Conservation (phyloP, 2,329 filamentous ascomycete species). For the Gyromitra esculenta region DNA sequence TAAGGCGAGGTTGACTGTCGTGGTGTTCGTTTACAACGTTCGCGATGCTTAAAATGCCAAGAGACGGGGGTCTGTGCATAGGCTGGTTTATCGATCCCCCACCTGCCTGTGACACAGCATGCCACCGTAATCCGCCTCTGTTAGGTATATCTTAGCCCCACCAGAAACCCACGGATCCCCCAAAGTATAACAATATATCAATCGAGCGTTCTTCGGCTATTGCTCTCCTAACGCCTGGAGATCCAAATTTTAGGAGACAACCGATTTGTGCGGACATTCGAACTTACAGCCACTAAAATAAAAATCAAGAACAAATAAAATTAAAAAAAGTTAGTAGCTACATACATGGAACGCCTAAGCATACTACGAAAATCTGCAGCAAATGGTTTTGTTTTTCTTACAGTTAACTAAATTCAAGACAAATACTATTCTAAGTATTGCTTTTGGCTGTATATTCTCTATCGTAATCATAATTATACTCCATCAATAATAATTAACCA, state of each 20-base stretch:
- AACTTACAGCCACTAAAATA: not conserved
- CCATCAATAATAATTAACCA: not conserved
- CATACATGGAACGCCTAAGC: no score
- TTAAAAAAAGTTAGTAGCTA: not conserved
- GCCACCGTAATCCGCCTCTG: not conserved
- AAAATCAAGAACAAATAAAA: not conserved
- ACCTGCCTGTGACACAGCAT: constrained; percentile 28
- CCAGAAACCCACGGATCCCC: not conserved
- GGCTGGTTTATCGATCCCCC: constrained; percentile 29
- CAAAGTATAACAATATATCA: not conserved
- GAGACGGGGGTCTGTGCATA: constrained; percentile 36
- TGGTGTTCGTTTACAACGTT: constrained; percentile 43
- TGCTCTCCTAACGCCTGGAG: not conserved
- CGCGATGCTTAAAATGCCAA: constrained; percentile 45
- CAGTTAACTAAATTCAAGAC: no score
- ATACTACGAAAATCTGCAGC: no score
- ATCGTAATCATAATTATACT: not conserved
- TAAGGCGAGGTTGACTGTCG: constrained; percentile 37
- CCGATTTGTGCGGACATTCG: no score
- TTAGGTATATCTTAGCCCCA: not conserved
- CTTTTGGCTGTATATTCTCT: not conserved
- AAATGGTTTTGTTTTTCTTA: no score
- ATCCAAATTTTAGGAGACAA: not conserved
- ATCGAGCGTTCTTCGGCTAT: not conserved
- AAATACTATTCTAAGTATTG: no score